Percentiles rank a stretch among this genome's conserved stretches.
phyloP scores from a whole-genome alignment of 352 stramenopile species.

The Pythium volutum region DNA sequence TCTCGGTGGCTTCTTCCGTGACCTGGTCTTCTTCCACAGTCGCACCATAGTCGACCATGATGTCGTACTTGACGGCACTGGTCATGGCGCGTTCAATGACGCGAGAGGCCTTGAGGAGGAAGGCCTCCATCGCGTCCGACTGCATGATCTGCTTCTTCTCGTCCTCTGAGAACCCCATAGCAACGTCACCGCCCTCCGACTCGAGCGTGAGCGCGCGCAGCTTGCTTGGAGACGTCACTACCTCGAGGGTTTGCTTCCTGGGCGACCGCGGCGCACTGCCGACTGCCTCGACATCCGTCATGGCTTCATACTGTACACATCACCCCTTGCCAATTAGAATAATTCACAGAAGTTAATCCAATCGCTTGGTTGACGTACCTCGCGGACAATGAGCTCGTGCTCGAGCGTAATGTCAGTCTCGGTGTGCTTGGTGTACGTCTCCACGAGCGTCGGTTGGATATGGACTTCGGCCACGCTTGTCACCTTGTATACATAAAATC shows the following conservation, averaged over 20 bases:
- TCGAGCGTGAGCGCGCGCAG: slow-evolving; percentile 42
- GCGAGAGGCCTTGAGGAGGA: slow-evolving; percentile 69
- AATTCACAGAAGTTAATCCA: background rate
- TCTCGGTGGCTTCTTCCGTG: slow-evolving; percentile 54
- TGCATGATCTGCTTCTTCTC: slow-evolving; percentile 69
- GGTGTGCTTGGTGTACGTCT: slow-evolving; percentile 84
- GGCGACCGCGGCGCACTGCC: slow-evolving; percentile 32
- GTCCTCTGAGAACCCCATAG: slow-evolving; percentile 39
- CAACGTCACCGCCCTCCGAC: slow-evolving; percentile 24
- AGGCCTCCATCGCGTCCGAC: slow-evolving; percentile 73
- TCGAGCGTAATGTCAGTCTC: slow-evolving; percentile 83
- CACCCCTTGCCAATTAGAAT: background rate
- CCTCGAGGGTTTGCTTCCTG: slow-evolving; percentile 24
- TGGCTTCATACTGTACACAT: slow-evolving; percentile 14
- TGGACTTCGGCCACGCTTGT: slow-evolving; percentile 72
- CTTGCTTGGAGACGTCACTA: slow-evolving; percentile 42
- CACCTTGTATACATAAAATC: slow-evolving; percentile 28
- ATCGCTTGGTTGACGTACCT: slow-evolving; percentile 28
- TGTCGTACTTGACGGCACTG: slow-evolving; percentile 73
- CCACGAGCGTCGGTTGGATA: slow-evolving; percentile 75
- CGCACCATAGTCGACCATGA: slow-evolving; percentile 84
- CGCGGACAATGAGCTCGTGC: slow-evolving; percentile 65
- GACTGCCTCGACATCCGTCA: slow-evolving; percentile 13
- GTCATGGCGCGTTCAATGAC: slow-evolving; percentile 82
- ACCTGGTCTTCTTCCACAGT: slow-evolving; percentile 60